Evolutionary conservation across 352 stramenopile species (phyloP).

Genomic region (Globisporangium splendens): DNA sequence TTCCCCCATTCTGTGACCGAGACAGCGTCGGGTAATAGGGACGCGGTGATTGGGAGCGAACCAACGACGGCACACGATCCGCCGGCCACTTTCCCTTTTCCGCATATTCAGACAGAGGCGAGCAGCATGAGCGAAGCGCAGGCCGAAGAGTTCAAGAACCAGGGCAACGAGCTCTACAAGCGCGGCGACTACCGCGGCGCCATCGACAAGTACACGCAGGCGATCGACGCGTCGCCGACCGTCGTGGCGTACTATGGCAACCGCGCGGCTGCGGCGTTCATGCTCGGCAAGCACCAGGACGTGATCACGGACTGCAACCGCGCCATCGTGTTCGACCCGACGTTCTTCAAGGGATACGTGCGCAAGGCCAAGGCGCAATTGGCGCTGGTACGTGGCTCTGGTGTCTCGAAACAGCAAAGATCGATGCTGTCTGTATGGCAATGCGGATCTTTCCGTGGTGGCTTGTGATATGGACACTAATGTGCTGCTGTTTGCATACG

Average conservation of each 20-base stretch:
- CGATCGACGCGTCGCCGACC: constrained; percentile 84
- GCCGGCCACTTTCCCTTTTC: constrained; percentile 4
- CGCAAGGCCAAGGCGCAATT: constrained; percentile 88
- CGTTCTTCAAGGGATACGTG: constrained; percentile 90
- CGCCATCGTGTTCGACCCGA: constrained; percentile 86
- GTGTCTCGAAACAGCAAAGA: too few species aligned
- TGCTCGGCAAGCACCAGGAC: constrained; percentile 88
- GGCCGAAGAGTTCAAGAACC: constrained; percentile 78
- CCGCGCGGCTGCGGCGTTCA: constrained; percentile 88
- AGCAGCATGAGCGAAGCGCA: constrained; percentile 41
- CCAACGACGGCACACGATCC: neutral
- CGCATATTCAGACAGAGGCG: constrained; percentile 8
- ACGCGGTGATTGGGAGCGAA: neutral
- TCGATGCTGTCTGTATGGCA: too few species aligned
- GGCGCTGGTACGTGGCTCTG: constrained; percentile 37
- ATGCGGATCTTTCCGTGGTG: neutral
- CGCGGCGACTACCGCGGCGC: constrained; percentile 86
- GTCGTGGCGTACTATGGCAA: constrained; percentile 89
- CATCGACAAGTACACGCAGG: constrained; percentile 89
- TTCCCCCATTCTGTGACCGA: neutral
- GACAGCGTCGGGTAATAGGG: neutral
- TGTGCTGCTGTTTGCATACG: neutral
- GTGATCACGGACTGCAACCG: constrained; percentile 89
- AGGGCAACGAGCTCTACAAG: constrained; percentile 92
- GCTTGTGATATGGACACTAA: neutral